Conservation (phyloP, 352 stramenopile genomes). For the Pythium graminicola region DNA sequence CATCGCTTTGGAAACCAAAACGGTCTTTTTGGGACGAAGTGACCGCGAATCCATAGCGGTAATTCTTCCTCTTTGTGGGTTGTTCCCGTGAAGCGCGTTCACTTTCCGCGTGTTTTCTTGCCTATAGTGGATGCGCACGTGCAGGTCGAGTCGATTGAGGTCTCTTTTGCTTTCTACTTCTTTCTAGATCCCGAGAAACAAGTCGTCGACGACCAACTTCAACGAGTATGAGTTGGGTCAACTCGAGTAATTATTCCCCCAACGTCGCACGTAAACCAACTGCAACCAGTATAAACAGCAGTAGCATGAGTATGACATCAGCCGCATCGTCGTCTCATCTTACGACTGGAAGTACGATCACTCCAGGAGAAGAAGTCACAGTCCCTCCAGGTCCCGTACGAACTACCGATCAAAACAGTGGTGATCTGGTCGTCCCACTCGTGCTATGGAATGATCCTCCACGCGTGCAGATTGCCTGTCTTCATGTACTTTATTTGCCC, state of each 20-base stretch:
- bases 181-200: neutral
- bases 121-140: neutral
- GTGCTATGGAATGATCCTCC: conserved; percentile 65
- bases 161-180: neutral
- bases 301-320: conserved; percentile 14
- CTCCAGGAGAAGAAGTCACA: neutral
- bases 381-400: conserved; percentile 2
- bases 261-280: conserved; percentile 6
- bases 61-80: neutral
- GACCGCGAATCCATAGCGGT: neutral
- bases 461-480: conserved; percentile 37
- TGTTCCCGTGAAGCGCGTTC: too few relatives aligned
- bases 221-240: conserved; percentile 9
- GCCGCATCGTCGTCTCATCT: conserved; percentile 7
- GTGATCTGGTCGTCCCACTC: conserved; percentile 56
- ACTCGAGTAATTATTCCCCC: neutral
- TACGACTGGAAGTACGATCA: neutral
- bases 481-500: conserved; percentile 65
- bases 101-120: too few relatives aligned
- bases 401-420: conserved; percentile 21
- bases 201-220: conserved; percentile 1
- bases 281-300: neutral
- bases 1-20: conserved; percentile 1
- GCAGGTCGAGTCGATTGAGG: neutral
- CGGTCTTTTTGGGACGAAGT: neutral